Conservation (phyloP, 1,284 basidiomycete genomes). For the Cutaneotrichosporon sp. region DNA sequence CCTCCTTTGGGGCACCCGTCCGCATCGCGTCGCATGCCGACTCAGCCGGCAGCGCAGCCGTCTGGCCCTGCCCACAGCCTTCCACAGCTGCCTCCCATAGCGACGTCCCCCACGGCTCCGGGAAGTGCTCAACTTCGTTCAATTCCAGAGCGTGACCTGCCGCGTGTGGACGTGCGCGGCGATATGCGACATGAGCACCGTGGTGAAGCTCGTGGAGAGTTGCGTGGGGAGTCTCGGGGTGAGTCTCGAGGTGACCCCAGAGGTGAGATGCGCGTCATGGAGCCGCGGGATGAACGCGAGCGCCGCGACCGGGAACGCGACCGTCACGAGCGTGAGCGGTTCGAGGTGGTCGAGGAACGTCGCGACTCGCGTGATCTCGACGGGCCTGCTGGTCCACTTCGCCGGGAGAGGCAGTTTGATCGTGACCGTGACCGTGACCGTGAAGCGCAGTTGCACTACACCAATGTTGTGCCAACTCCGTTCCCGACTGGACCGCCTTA, state of each 20-base stretch:
- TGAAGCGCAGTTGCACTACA: not conserved
- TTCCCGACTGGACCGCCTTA: conserved; percentile 13
- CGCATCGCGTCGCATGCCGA: not conserved
- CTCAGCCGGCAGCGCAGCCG: not conserved
- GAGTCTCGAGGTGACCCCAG: too few species aligned
- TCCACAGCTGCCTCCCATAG: not conserved
- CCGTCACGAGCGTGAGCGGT: too few species aligned
- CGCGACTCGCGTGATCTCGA: not conserved
- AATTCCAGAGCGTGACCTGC: not conserved
- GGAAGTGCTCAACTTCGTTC: not conserved
- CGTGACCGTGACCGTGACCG: not conserved
- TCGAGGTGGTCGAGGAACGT: not conserved
- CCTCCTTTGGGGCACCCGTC: not conserved
- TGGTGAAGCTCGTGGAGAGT: not conserved
- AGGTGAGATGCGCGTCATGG: too few species aligned
- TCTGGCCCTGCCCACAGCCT: not conserved
- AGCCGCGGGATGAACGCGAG: too few species aligned
- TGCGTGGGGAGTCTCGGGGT: not conserved
- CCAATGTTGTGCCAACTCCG: conserved; percentile 8
- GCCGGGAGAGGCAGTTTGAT: too few species aligned
- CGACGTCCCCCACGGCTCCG: not conserved
- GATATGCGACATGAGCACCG: not conserved
- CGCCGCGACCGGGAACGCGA: not conserved
- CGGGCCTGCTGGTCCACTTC: too few species aligned
- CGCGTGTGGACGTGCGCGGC: not conserved